Conservation (phyloP, 108 stramenopile genomes). For the Conticribra guillardii region DNA sequence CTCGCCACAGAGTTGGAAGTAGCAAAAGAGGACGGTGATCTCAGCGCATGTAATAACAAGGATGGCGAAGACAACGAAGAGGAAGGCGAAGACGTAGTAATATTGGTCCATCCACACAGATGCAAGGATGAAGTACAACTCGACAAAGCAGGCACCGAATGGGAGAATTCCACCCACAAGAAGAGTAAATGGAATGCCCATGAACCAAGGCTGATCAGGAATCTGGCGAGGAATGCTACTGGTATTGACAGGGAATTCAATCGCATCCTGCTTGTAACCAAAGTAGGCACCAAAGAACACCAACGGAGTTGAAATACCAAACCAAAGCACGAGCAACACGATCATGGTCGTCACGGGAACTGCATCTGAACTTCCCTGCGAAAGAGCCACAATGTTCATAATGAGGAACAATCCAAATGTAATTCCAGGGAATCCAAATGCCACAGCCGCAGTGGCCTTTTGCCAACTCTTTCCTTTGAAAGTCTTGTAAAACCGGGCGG, state of each 20-base stretch:
- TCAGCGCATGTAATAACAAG: conserved; percentile 96
- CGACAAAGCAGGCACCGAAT: conserved; percentile 97
- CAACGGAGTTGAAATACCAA: conserved; percentile 94
- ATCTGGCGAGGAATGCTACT: conserved; percentile 92
- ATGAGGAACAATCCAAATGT: conserved; percentile 86
- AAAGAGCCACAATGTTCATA: conserved; percentile 85
- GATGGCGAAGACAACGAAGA: conserved; percentile 94
- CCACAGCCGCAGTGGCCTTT: conserved; percentile 88
- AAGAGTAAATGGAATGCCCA: conserved; percentile 84
- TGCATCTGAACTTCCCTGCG: conserved; percentile 83
- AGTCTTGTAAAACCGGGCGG: conserved; percentile 97
- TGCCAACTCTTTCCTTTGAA: conserved; percentile 97
- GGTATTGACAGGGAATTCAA: conserved; percentile 94
- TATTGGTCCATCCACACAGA: conserved; percentile 96
- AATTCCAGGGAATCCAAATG: conserved; percentile 91
- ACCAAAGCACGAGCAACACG: conserved; percentile 92
- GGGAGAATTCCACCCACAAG: conserved; percentile 96
- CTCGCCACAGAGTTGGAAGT: conserved; percentile 98
- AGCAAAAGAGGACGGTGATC: conserved; percentile 96
- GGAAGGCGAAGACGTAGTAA: conserved; percentile 99
- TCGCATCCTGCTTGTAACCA: conserved; percentile 94
- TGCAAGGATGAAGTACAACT: conserved; percentile 97
- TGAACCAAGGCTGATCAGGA: conserved; percentile 96
- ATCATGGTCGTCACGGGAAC: conserved; percentile 94
- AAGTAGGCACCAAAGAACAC: conserved; percentile 98